A percentile compares a stretch with the other conserved stretches of the same genome.
Conservation (phyloP, 225 moss, liverwort and hornwort genomes). For the Lunularia cruciata region DNA sequence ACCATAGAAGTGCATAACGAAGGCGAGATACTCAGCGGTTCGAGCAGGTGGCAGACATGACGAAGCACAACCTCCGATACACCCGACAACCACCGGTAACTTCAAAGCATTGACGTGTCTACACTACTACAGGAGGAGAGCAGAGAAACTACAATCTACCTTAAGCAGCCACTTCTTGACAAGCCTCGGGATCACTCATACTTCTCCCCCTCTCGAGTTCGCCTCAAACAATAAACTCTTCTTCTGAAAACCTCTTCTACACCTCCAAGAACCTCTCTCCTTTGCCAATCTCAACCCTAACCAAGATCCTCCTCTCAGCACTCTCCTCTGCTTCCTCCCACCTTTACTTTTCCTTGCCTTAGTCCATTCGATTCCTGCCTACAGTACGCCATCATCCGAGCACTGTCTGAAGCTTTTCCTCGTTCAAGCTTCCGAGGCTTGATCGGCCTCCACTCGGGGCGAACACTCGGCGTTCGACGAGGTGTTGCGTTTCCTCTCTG, state of each 20-base stretch:
- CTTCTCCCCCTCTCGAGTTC: neutral
- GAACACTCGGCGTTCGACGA: neutral
- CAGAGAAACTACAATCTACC: conserved; percentile 19
- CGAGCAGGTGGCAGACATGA: neutral
- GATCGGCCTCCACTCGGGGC: neutral
- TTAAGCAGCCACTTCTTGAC: conserved; percentile 14
- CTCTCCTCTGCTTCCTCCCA: neutral
- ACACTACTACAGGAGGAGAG: neutral
- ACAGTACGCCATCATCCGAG: neutral
- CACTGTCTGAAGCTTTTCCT: no score
- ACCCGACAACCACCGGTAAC: conserved; percentile 1
- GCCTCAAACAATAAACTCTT: conserved; percentile 1
- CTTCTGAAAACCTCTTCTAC: neutral
- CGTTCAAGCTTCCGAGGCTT: neutral
- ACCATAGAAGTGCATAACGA: neutral
- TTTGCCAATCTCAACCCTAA: conserved; percentile 21
- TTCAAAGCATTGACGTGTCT: neutral
- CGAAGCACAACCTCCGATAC: conserved; percentile 5
- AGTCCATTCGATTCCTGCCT: neutral
- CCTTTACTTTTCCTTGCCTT: neutral
- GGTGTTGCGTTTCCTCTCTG: neutral
- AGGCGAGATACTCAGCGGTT: conserved; percentile 8
- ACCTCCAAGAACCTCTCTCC: conserved; percentile 9
- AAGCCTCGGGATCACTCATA: conserved; percentile 12
- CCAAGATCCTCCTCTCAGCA: conserved; percentile 2